Base-by-base conservation (phyloP, 2,329 filamentous ascomycete genomes). In the Stagonosporopsis tanaceti region DNA sequence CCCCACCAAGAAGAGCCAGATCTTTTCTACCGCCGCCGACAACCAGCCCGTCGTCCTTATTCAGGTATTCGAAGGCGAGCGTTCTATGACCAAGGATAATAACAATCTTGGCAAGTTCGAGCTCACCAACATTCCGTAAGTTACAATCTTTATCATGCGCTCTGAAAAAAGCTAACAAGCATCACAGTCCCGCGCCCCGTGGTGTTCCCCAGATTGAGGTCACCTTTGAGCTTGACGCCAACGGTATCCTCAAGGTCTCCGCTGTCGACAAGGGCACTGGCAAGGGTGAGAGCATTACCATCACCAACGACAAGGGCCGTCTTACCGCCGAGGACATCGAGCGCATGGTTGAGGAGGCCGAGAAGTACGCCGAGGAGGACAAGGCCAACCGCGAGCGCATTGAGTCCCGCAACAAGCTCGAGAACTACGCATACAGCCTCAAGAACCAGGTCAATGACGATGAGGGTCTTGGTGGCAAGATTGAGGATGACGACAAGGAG, bases 371-470 rank as follows among this genome's bases (percentile, higher is more conserved):
- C 76, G 95, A 99, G 80, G 95, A 98, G 83, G 95, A 99, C 85
- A 98, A 98, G 88, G 93, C 93, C 64, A 96, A 92, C 75, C 92
- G 93, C 77, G 92, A 95, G 84, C 93, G 93, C 83, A 97, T 99
- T 71, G 93, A 97, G 84, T 90, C 93, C 71, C 90, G 94, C 77
- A 98, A 99, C 82, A 88, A 89, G 70, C 90, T 99, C 61, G 95
- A 99, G 88, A 98, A 98, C 89, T 99, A 98, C 82, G 93, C 93
- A 70, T 98, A 96, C 88, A 94, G 87, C 84, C 85, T 99, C 72
- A 98, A 98, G 91, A 98, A 97, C 90, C 95, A 98, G 85, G 89
- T 93, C 84, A 94, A 93, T 79, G 95, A 99, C 65, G 91, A 96
- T 70, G 93, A 97, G 64, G 95, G 94, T 79, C 91, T 98, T 61